These are phyloP conservation scores for Massarina eburnea DNA, from an alignment of 2,329 filamentous ascomycete genomes.

Conservation along the genomic window DNA sequence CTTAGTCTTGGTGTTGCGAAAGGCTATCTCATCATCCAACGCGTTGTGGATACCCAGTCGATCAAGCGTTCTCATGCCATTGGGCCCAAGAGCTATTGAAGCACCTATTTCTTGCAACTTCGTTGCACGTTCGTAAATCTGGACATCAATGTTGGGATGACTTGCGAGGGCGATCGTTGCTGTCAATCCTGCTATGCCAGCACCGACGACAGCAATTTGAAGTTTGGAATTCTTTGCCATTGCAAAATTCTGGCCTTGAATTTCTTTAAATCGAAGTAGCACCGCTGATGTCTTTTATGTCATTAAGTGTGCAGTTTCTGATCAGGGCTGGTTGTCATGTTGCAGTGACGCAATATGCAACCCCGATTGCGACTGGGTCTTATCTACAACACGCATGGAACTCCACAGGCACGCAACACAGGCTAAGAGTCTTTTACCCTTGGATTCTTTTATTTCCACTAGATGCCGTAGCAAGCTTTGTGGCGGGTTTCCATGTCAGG, in stretches of 20 bases:
- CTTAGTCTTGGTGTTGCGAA: conserved; percentile 28
- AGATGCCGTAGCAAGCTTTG: neutral
- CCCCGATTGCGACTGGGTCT: neutral
- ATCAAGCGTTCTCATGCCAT: conserved; percentile 42
- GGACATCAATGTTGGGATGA: conserved; percentile 33
- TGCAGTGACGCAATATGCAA: neutral
- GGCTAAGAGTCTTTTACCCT: neutral
- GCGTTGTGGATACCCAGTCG: conserved; percentile 37
- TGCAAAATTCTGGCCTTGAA: neutral
- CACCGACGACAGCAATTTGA: conserved; percentile 39
- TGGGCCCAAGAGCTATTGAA: conserved; percentile 43
- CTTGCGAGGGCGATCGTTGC: conserved; percentile 39
- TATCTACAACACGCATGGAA: neutral
- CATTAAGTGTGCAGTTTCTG: neutral
- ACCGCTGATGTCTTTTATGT: neutral
- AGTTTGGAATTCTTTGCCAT: neutral
- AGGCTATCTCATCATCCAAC: conserved; percentile 22
- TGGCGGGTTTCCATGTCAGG: neutral
- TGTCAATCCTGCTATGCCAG: conserved; percentile 44
- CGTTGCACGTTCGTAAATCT: conserved; percentile 40
- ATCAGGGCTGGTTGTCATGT: neutral
- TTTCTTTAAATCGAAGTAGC: neutral
- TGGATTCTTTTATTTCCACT: too few relatives aligned
- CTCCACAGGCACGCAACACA: neutral
- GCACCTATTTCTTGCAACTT: conserved; percentile 43